phyloP scores from a whole-genome alignment of 164 flowering plant species.

The Liriodendron chinense region DNA sequence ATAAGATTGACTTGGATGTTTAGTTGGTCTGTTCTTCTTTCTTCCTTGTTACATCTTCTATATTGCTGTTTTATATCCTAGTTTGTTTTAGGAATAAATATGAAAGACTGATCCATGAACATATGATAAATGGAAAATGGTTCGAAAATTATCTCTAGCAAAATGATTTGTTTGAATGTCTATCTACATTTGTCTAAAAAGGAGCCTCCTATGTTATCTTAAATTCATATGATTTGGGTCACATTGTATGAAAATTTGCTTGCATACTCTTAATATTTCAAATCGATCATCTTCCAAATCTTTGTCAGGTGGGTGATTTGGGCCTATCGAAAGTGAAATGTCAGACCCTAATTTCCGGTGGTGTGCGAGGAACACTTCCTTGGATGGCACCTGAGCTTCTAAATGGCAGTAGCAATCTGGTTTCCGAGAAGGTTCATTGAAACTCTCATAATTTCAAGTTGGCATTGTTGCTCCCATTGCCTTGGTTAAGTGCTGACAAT shows the following conservation, averaged over 20 bases:
- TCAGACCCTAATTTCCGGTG: conserved; percentile 91
- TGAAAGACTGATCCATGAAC: no score
- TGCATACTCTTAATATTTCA: background rate
- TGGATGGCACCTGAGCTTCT: conserved; percentile 99
- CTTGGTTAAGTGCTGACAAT: background rate
- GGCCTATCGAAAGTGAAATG: conserved; percentile 95
- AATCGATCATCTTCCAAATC: background rate
- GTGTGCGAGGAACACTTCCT: conserved; percentile 95
- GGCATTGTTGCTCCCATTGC: background rate
- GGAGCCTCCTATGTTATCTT: background rate
- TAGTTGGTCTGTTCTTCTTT: no score
- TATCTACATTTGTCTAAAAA: no score
- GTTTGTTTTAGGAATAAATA: no score
- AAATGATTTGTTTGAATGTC: no score
- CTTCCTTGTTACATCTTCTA: no score
- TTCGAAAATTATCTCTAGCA: no score
- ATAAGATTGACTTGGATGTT: no score
- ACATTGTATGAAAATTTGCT: background rate
- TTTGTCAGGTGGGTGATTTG: conserved; percentile 81
- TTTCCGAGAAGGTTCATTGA: conserved; percentile 79
- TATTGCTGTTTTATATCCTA: no score
- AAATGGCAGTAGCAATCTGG: conserved; percentile 89
- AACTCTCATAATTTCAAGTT: background rate
- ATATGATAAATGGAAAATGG: no score
- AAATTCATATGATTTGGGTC: background rate